These are phyloP conservation scores for Gnaphalium uliginosum DNA, from an alignment of 129 eudicot genomes.

Conservation along the genomic window DNA sequence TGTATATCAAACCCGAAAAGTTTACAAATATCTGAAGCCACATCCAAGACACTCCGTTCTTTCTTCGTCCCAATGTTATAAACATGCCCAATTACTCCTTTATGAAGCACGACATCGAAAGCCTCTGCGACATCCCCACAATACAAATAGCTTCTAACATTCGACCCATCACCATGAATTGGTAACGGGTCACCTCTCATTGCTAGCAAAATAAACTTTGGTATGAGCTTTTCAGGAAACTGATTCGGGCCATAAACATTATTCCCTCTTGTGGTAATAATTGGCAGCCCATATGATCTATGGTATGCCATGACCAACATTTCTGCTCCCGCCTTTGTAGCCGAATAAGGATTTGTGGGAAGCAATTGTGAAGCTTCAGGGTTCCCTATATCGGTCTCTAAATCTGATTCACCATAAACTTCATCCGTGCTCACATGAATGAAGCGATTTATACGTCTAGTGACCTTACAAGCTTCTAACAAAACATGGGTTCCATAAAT, in stretches of 20 bases:
- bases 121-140: conserved; percentile 64
- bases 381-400: conserved; percentile 45
- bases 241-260: conserved; percentile 59
- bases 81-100: conserved; percentile 53
- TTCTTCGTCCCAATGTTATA: conserved; percentile 50
- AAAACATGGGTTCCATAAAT: conserved; percentile 56
- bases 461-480: conserved; percentile 53
- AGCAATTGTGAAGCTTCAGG: conserved; percentile 51
- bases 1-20: conserved; percentile 40
- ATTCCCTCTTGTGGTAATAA: conserved; percentile 52
- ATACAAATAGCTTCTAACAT: conserved; percentile 51
- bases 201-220: conserved; percentile 52
- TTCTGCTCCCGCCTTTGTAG: conserved; percentile 57
- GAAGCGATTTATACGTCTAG: conserved; percentile 36
- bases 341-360: conserved; percentile 61
- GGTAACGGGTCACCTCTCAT: conserved; percentile 50
- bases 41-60: conserved; percentile 52
- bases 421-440: conserved; percentile 67
- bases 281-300: conserved; percentile 50
- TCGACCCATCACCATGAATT: conserved; percentile 50
- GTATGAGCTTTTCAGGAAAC: conserved; percentile 54
- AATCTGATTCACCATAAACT: conserved; percentile 54
- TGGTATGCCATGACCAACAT: conserved; percentile 60
- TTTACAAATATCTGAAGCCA: conserved; percentile 43
- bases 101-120: conserved; percentile 49